These are phyloP conservation scores for Ormosia emarginata DNA, from an alignment of 306 rosid genomes.

Conservation along the genomic window DNA sequence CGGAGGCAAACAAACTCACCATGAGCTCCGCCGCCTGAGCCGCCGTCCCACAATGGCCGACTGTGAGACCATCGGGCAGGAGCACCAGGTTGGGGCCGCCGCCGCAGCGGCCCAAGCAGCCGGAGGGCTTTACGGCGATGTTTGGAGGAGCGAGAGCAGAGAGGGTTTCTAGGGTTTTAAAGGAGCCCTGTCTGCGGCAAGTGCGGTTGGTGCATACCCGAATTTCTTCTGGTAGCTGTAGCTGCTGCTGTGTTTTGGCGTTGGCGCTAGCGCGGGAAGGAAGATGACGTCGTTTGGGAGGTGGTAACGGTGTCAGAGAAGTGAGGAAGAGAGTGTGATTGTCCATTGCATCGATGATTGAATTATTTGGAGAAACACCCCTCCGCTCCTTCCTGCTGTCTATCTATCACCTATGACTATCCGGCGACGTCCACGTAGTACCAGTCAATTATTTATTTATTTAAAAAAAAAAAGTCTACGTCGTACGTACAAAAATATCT, in stretches of 20 bases:
- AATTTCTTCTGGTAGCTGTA: slow-evolving; percentile 37
- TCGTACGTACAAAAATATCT: too few relatives aligned
- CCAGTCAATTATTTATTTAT: too few relatives aligned
- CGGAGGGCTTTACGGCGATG: slow-evolving; percentile 56
- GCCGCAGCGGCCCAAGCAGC: slow-evolving; percentile 79
- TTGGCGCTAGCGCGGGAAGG: slow-evolving; percentile 5
- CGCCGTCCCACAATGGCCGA: slow-evolving; percentile 66
- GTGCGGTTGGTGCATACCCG: slow-evolving; percentile 83
- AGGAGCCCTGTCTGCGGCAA: slow-evolving; percentile 82
- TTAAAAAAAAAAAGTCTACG: too few relatives aligned
- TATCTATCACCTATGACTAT: too few relatives aligned
- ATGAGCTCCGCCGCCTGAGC: slow-evolving; percentile 66
- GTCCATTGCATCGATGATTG: not conserved
- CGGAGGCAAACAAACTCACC: slow-evolving; percentile 25
- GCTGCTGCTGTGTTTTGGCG: too few relatives aligned
- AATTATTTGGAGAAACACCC: too few relatives aligned
- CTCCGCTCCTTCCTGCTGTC: too few relatives aligned
- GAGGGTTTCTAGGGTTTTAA: slow-evolving; percentile 68
- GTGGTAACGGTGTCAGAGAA: not conserved
- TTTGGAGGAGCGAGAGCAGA: slow-evolving; percentile 59
- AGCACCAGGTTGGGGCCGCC: slow-evolving; percentile 73
- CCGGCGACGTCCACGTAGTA: too few relatives aligned
- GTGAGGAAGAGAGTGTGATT: not conserved
- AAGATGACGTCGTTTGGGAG: not conserved
- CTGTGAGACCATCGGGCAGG: slow-evolving; percentile 49